These are phyloP conservation scores for Eutrema heterophyllum DNA, from an alignment of 345 rosid genomes.

Conservation along the genomic window DNA sequence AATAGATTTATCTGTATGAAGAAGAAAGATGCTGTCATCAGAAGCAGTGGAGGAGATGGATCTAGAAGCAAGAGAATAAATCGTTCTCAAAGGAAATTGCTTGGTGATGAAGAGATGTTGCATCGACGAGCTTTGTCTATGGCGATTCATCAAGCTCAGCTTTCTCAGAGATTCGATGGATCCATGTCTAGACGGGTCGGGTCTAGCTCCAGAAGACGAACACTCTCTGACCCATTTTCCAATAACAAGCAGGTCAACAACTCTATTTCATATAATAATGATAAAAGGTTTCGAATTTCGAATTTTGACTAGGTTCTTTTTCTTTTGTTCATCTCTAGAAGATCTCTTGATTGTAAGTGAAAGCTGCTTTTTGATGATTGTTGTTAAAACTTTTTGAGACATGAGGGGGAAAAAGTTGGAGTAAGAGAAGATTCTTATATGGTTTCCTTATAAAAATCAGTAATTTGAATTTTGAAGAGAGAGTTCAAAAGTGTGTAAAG, in stretches of 20 bases:
- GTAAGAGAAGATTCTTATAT: not conserved
- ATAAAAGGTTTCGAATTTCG: not conserved
- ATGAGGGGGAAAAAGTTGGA: not conserved
- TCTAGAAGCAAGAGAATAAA: conserved; percentile 78
- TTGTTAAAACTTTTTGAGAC: not conserved
- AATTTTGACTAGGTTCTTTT: not conserved
- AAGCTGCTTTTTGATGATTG: conserved; percentile 1
- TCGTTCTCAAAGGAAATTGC: conserved; percentile 75
- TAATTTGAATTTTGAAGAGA: not conserved
- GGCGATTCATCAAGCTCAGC: conserved; percentile 77
- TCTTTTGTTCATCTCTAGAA: not conserved
- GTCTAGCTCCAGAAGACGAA: conserved; percentile 56
- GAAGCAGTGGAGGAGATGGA: conserved; percentile 38
- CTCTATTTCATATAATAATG: not conserved
- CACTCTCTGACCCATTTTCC: conserved; percentile 54
- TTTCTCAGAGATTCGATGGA: conserved; percentile 89
- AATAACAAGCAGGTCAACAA: conserved; percentile 59
- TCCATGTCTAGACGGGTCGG: conserved; percentile 86
- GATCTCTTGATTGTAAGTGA: not conserved
- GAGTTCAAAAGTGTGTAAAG: not conserved
- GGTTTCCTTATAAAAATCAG: not conserved
- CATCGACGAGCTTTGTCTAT: conserved; percentile 85
- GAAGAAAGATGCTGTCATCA: conserved; percentile 48
- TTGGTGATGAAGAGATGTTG: conserved; percentile 74
- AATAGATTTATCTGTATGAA: conserved; percentile 61